Base-by-base conservation (phyloP, 495 filamentous ascomycete genomes). In the Aspergillus homomorphus region DNA sequence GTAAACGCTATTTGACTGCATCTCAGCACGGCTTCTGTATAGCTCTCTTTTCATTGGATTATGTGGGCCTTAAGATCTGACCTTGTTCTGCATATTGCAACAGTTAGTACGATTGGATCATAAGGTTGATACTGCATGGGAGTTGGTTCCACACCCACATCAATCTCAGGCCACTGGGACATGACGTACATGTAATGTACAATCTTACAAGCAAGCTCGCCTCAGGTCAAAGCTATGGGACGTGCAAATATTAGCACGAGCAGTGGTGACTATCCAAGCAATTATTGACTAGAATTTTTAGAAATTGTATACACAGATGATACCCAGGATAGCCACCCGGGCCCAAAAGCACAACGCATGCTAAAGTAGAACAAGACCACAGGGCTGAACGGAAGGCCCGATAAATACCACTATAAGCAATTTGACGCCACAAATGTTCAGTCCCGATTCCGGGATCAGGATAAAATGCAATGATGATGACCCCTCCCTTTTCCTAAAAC, bases 1-100 rank as follows among this genome's bases (percentile, higher is more conserved):
- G 33, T 14, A 6, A 10, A 2, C 15, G 33, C 33, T 12, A 38
- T 2, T 38, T 38, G 33, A n/a, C 4, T 38, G 48, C n/a, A 51
- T 7, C 46, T 26, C 4, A 24, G 46, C 15, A 1, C 22, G 21
- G 46, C 4, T 28, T 50, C 22, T 22, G 26, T 24, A 28, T 26
- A 50, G 16, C 21, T 50, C 21, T 14, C 2, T 16, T 50, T 22
- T 50, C 22, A 54, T 54, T 54, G 52, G 52, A 45, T 23, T 3
- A 19, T 30, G 4, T 14, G 33, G 33, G 2, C 15, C 4, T 38
- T 2, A 38, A 2, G 15, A 38, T 12, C 33, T 7, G 12, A 12
- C 33, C 33, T 14, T 5, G 33, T 12, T 12, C 33, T 38, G 12
- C 33, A 10, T 12, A 38, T 38, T 38, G 4, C 33, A 6, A 14